Conservation (phyloP, 2,329 filamentous ascomycete genomes). For the Claviceps digitariae region DNA sequence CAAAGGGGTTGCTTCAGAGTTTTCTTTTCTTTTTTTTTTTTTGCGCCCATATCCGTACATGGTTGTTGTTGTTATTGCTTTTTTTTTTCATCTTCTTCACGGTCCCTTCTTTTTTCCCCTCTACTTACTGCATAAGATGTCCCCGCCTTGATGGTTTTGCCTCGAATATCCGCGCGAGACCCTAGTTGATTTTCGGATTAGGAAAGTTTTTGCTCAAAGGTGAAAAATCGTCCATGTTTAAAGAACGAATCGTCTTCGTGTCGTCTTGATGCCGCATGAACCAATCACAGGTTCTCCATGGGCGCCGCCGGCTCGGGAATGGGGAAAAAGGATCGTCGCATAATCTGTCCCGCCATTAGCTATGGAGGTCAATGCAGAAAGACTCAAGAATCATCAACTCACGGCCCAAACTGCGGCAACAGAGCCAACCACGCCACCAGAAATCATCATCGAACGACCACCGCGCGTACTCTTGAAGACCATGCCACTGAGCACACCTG, state of each 20-base stretch:
- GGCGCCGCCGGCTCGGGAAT: constrained; percentile 17
- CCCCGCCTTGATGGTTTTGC: constrained; percentile 3
- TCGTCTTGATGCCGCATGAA: neutral
- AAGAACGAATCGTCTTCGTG: constrained; percentile 31
- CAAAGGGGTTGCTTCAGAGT: constrained; percentile 10
- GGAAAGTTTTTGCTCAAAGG: neutral
- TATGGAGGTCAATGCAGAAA: constrained; percentile 2
- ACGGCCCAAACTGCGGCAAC: constrained; percentile 86
- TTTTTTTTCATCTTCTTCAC: neutral
- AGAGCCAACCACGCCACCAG: constrained; percentile 74
- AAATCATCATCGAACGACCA: constrained; percentile 84
- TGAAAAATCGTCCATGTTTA: neutral
- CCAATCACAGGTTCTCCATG: constrained; percentile 19
- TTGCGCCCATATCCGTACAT: constrained; percentile 1
- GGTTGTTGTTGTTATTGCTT: neutral
- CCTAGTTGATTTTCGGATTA: neutral
- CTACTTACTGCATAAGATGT: neutral
- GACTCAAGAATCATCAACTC: constrained; percentile 28
- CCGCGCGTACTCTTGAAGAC: constrained; percentile 95
- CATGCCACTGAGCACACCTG: constrained; percentile 80
- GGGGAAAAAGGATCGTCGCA: constrained; percentile 29
- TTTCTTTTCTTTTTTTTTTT: too few relatives aligned
- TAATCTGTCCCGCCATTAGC: constrained; percentile 16
- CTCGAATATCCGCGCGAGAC: constrained; percentile 4
- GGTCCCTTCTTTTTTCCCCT: constrained; percentile 6